Base-by-base conservation (phyloP, 2,329 filamentous ascomycete genomes). In the Alternaria incomplexa region DNA sequence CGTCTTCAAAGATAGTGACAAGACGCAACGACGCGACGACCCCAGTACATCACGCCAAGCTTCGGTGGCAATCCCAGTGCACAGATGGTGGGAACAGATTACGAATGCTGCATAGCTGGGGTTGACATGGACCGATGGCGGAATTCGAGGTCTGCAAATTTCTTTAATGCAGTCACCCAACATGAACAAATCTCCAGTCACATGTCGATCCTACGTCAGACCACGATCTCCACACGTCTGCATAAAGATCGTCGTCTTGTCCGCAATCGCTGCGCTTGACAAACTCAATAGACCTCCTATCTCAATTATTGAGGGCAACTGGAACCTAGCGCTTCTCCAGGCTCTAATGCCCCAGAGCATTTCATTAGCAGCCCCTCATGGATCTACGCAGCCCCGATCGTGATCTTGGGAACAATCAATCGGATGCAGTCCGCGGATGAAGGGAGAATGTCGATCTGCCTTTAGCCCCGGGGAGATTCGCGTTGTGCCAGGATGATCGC, bases 21-120 rank as follows among this genome's bases (percentile, higher is more conserved):
- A 62, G 25, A 25, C 32, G 25, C 44, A 45, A 62, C 44, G 23
- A 20, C 9, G 10, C 43, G 40, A 53, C 28, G 30, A 48, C 30
- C 54, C 36, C 25, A 43, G n/a, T 48, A 43, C 23, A 58, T 22
- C 13, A 28, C 28, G 60, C 60, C 60, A 62, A 62, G 60, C 55
- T 43, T 54, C 54, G 46, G 60, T 59, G 48, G 56, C 60, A 46
- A 54, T 44, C 44, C 45, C 40, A 44, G 32, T 28, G 30, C 47
- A 58, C 32, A 50, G 43, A 62, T 43, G 36, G 55, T 62, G 60
- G 36, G 60, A 62, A 40, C 60, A 44, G 25, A 20, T 59, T 50
- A 62, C 59, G 59, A 58, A 62, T 62, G 55, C 23, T 50, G 47
- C 30, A 48, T 46, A 56, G 11, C 36, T 50, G n/a, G 47, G 32